These are phyloP conservation scores for Peniophora sp. DNA, from an alignment of 1,284 basidiomycete species.

Conservation along the genomic window DNA sequence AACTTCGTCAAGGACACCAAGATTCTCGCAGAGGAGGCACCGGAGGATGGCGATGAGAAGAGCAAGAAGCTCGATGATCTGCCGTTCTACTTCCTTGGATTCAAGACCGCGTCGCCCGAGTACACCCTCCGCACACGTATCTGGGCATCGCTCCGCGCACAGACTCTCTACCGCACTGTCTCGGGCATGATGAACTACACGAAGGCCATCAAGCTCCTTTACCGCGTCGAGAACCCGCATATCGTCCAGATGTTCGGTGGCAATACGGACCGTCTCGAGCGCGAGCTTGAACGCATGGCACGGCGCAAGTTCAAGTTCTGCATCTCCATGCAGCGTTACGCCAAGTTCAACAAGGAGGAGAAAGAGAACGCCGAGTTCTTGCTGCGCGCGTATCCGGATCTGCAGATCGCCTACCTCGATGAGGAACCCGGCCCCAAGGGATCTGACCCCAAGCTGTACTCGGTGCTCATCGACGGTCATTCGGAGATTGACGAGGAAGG, in stretches of 20 bases:
- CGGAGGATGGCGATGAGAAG: conserved; percentile 71
- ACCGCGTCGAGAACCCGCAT: conserved; percentile 99
- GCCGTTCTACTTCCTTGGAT: conserved; percentile 99
- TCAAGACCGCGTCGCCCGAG: conserved; percentile 98
- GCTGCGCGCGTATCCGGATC: conserved; percentile 93
- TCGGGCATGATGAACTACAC: conserved; percentile 99
- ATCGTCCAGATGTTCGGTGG: conserved; percentile 95
- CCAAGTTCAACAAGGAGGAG: conserved; percentile 99
- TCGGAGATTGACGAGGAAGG: conserved; percentile 91
- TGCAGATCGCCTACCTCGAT: conserved; percentile 98
- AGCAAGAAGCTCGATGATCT: conserved; percentile 87
- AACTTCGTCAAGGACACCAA: conserved; percentile 99
- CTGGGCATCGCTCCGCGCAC: conserved; percentile 97
- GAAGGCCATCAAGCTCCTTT: conserved; percentile 98
- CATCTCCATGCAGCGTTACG: conserved; percentile 98
- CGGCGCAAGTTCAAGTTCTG: conserved; percentile 98
- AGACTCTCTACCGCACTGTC: conserved; percentile 98
- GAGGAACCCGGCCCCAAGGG: conserved; percentile 89
- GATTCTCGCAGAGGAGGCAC: conserved; percentile 92
- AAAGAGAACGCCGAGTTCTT: conserved; percentile 98
- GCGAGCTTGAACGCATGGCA: conserved; percentile 95
- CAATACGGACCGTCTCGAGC: conserved; percentile 94
- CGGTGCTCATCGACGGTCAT: conserved; percentile 93
- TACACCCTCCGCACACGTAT: conserved; percentile 99
- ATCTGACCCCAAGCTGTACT: conserved; percentile 87